Evolutionary conservation across 305 asterid genomes (phyloP), one percentile per base, ranked within the genome.

Genomic region (Fraxinus greggii): DNA sequence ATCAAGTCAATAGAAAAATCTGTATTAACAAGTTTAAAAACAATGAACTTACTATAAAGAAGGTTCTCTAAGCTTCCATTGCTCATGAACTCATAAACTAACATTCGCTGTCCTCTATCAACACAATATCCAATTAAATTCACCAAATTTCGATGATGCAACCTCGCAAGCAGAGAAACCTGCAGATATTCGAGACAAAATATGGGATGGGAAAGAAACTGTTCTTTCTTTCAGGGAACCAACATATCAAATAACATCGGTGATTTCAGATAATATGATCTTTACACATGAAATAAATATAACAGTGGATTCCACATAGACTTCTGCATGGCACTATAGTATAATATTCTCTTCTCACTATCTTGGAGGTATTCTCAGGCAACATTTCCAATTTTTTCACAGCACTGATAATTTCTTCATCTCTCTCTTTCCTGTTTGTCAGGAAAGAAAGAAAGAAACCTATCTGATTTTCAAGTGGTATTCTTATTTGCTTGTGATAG

Each of bases 141-240:
- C 81, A 97, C 99, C 93, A 97, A 89, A 89, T 93, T 94, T 36
- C 98, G 89, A 83, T 97, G 99, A 86, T 97, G 99, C 86, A 94
- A 88, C 87, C 99, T 90, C 74, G 93, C 99, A 77, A 97, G 91
- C 87, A 97, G 91, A 82, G 98, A 94, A 79, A 97, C 99, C 99
- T 97, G 95, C 82, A 87, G 85, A 85, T 38, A 54, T 13, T 81
- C 72, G 78, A 61, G 69, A 76, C 29, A 51, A 13, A 73, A 79
- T 32, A 86, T 38, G 35, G 77, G 7, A 65, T 69, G 40, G 23
- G 21, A 12, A 28, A 69, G 38, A 69, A 29, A 9, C 17, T 24
- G 32, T 65, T 5, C 32, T 63, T 63, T 63, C 33, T 63, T 7
- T 24, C 33, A 24, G 72, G 33, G 72, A 67, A 67, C 38, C 29